phyloP scores from a whole-genome alignment of 441 rosid genomes.

The Flueggea neowawraea region DNA sequence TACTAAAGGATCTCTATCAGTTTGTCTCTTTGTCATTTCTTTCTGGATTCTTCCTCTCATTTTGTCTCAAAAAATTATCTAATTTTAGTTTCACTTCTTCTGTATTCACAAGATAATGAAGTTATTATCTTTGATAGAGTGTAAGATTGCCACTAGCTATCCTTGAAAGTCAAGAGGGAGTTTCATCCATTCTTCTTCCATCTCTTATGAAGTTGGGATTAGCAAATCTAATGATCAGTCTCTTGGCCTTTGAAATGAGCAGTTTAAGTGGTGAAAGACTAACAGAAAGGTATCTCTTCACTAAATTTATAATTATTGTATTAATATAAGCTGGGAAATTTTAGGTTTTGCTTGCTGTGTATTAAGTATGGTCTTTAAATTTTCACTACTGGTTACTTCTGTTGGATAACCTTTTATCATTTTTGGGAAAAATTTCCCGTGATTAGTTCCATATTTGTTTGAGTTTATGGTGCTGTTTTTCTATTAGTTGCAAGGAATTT shows the following conservation, averaged over 20 bases:
- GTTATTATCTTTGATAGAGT: slow-evolving; percentile 40
- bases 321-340: no score
- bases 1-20: no score
- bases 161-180: slow-evolving; percentile 52
- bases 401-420: no score
- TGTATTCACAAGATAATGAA: slow-evolving; percentile 18
- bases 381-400: no score
- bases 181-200: slow-evolving; percentile 43
- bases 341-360: no score
- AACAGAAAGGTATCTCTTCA: slow-evolving; percentile 63
- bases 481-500: no score
- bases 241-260: slow-evolving; percentile 64
- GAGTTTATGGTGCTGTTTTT: no score
- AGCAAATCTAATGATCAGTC: slow-evolving; percentile 55
- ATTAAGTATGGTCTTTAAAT: no score
- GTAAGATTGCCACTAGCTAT: slow-evolving; percentile 64
- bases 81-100: neutral
- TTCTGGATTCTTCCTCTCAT: neutral
- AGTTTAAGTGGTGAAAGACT: slow-evolving; percentile 44
- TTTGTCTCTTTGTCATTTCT: no score
- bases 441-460: no score
- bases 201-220: slow-evolving; percentile 59
- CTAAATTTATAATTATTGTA: neutral
- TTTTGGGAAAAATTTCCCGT: no score
- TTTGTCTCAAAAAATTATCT: neutral